Evolutionary conservation across 495 filamentous ascomycete genomes (phyloP).

Genomic region (Aspergillus bridgeri): DNA sequence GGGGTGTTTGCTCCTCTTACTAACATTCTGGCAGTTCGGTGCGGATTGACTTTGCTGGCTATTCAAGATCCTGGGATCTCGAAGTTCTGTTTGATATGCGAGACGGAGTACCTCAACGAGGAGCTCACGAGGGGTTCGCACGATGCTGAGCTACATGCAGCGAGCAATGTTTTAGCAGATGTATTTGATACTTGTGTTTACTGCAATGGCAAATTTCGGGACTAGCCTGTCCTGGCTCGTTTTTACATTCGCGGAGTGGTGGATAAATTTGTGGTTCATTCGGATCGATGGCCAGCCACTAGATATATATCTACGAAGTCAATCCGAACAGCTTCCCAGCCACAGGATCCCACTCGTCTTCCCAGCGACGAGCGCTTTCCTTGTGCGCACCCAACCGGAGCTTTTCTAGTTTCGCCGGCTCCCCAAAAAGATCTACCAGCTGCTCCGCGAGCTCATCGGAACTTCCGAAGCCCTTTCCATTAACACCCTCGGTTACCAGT

Average conservation of each 20-base stretch:
- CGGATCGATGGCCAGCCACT: neutral
- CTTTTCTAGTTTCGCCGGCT: conserved; percentile 49
- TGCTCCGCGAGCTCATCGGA: conserved; percentile 55
- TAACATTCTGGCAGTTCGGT: conserved; percentile 40
- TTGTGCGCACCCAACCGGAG: conserved; percentile 70
- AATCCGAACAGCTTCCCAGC: conserved; percentile 70
- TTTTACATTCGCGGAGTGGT: neutral
- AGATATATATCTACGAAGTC: conserved; percentile 5
- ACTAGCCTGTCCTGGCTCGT: conserved; percentile 3
- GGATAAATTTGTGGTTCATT: neutral
- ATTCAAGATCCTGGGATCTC: conserved; percentile 54
- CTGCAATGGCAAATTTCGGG: conserved; percentile 50
- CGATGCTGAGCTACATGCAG: conserved; percentile 16
- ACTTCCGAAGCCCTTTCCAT: conserved; percentile 76
- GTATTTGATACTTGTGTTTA: conserved; percentile 54
- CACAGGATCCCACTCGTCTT: conserved; percentile 87
- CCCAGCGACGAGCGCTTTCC: conserved; percentile 80
- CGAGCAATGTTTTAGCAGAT: conserved; percentile 34
- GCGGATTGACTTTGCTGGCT: conserved; percentile 50
- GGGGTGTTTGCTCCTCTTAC: neutral
- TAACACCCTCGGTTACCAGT: conserved; percentile 78
- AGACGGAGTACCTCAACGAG: conserved; percentile 47
- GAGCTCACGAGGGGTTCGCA: conserved; percentile 24
- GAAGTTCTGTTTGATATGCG: conserved; percentile 52
- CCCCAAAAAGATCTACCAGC: conserved; percentile 60